phyloP scores from a whole-genome alignment of 2,329 filamentous ascomycete species.

The Diaporthe humulicola region DNA sequence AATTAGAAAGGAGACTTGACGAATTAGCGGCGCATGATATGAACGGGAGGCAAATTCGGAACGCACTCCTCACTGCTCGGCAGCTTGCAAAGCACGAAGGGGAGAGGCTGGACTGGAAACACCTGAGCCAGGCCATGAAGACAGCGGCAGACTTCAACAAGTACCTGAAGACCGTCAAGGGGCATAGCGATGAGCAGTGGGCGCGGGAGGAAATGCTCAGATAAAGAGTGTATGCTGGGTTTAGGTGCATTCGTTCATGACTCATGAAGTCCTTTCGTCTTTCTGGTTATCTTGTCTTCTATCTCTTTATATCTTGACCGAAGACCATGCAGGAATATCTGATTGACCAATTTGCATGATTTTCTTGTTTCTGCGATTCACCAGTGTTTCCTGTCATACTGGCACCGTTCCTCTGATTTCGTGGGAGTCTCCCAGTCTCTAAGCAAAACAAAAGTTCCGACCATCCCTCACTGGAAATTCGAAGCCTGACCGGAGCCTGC shows the following conservation, averaged over 20 bases:
- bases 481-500: not conserved
- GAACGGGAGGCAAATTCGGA: slow-evolving; percentile 25
- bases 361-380: not conserved
- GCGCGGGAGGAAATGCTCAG: slow-evolving; percentile 34
- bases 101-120: slow-evolving; percentile 41
- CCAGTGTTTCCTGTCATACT: too few relatives aligned
- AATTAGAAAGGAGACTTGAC: slow-evolving; percentile 2
- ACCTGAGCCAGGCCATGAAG: slow-evolving; percentile 43
- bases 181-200: slow-evolving; percentile 42
- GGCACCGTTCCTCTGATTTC: not conserved
- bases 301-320: too few relatives aligned
- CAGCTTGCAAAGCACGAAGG: slow-evolving; percentile 36
- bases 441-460: too few relatives aligned
- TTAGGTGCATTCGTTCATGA: too few relatives aligned
- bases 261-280: not conserved
- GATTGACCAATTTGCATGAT: not conserved
- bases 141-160: slow-evolving; percentile 42
- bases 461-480: not conserved
- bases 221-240: not conserved
- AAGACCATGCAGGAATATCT: too few relatives aligned
- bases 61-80: not conserved
- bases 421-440: too few relatives aligned
- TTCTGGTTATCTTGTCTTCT: too few relatives aligned
- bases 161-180: slow-evolving; percentile 41
- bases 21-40: slow-evolving; percentile 8